Conservation (phyloP, 1,139 yeast species). For the Blastobotrys ciferrii region DNA sequence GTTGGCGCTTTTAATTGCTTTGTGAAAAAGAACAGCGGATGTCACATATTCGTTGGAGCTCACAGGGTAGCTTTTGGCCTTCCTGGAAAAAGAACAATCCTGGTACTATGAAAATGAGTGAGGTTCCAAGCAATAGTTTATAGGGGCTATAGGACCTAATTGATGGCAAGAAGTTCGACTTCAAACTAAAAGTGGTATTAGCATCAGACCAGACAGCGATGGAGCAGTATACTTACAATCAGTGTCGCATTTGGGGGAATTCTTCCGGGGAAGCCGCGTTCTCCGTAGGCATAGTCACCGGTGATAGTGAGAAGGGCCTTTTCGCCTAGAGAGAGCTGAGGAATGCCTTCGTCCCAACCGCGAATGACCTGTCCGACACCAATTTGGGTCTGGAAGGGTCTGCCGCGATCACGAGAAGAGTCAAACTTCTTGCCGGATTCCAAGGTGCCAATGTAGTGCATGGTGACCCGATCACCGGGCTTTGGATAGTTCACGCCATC, state of each 20-base stretch:
- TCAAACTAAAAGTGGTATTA: conserved; percentile 51
- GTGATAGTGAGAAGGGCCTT: conserved; percentile 90
- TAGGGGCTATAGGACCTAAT: conserved; percentile 33
- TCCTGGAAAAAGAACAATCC: too few species aligned
- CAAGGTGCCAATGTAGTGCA: conserved; percentile 93
- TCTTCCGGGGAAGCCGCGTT: conserved; percentile 91
- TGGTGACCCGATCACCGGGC: conserved; percentile 74
- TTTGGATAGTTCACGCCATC: conserved; percentile 86
- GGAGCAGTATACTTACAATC: conserved; percentile 38
- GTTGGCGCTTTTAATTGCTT: too few species aligned
- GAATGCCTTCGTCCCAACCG: conserved; percentile 96
- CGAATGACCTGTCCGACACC: conserved; percentile 96
- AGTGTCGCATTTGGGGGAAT: conserved; percentile 96
- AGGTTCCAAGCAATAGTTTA: too few species aligned
- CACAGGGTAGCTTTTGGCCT: too few species aligned
- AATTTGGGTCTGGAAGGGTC: conserved; percentile 88
- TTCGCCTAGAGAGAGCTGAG: conserved; percentile 87
- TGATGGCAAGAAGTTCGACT: conserved; percentile 83
- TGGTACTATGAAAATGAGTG: background rate
- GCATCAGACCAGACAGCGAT: background rate
- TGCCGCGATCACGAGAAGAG: conserved; percentile 89
- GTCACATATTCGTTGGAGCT: too few species aligned
- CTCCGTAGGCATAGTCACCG: conserved; percentile 90
- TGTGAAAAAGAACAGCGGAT: too few species aligned
- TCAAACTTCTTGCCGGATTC: conserved; percentile 94